These are phyloP conservation scores for Aspergillus arachidicola DNA, from an alignment of 2,329 filamentous ascomycete species.

Conservation along the genomic window DNA sequence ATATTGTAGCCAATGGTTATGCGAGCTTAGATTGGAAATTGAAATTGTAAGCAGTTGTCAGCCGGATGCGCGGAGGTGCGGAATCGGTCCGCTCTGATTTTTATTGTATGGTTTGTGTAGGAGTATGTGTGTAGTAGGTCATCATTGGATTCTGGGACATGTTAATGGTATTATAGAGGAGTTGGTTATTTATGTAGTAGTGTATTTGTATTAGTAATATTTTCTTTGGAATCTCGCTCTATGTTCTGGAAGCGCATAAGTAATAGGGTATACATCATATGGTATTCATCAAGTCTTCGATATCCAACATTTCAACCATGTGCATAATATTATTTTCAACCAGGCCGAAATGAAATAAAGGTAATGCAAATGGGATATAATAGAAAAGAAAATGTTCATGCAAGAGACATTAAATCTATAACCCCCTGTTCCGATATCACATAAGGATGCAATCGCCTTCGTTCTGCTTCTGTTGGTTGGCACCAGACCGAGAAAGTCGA, in stretches of 20 bases:
- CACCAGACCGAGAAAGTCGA: constrained; percentile 78
- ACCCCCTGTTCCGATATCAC: constrained; percentile 30
- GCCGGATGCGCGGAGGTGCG: constrained; percentile 20
- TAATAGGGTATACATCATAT: background rate
- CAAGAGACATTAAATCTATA: constrained; percentile 9
- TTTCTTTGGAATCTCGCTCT: background rate
- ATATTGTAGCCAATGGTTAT: background rate
- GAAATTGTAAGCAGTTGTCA: constrained; percentile 7
- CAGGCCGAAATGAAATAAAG: constrained; percentile 7
- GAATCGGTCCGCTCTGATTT: constrained; percentile 23
- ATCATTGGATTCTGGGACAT: background rate
- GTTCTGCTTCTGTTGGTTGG: constrained; percentile 80
- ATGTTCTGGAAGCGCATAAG: background rate
- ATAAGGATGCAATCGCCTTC: constrained; percentile 75
- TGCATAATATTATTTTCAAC: background rate
- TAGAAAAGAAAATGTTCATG: background rate
- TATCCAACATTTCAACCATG: background rate
- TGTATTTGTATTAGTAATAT: background rate
- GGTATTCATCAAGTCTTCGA: constrained; percentile 1
- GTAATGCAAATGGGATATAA: constrained; percentile 2
- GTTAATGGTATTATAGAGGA: background rate
- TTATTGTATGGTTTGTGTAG: background rate
- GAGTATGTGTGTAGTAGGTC: background rate
- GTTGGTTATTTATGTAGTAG: too few species aligned
- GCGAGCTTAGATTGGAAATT: background rate